Percentiles rank a stretch among this genome's conserved stretches.
phyloP scores from a whole-genome alignment of 192 early-diverging fungal genomes.

The Podila epicladia region DNA sequence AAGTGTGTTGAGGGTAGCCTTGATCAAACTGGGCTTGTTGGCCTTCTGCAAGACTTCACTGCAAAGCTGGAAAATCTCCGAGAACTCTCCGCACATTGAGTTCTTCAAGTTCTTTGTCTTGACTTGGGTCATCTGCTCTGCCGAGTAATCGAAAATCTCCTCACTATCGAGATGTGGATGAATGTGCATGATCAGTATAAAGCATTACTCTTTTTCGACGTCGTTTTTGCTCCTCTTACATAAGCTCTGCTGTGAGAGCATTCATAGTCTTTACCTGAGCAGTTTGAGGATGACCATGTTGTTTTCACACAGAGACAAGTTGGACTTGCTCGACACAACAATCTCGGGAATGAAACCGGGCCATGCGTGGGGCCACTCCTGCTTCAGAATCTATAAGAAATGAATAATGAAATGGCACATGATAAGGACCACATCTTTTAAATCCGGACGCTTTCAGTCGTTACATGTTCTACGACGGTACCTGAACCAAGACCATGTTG shows the following conservation, averaged over 20 bases:
- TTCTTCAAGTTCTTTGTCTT: conserved; percentile 95
- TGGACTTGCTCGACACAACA: conserved; percentile 92
- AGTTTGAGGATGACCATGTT: conserved; percentile 99
- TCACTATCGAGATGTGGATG: conserved; percentile 68
- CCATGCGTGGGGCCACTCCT: conserved; percentile 99
- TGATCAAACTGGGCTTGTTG: conserved; percentile 87
- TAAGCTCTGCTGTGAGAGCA: no score
- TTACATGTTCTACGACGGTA: conserved; percentile 35
- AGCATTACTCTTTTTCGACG: no score
- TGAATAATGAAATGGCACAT: neutral
- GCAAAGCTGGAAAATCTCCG: conserved; percentile 95
- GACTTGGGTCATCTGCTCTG: conserved; percentile 97
- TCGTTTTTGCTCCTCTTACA: no score
- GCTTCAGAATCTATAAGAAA: conserved; percentile 87
- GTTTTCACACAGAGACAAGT: conserved; percentile 96
- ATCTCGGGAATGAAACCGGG: conserved; percentile 98
- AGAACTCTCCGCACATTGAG: conserved; percentile 95
- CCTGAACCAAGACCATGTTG: conserved; percentile 97
- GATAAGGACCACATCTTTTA: neutral
- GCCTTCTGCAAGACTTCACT: conserved; percentile 94
- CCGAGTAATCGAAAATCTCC: conserved; percentile 99
- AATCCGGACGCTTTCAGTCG: neutral
- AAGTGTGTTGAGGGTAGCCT: conserved; percentile 94
- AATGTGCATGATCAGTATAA: no score
- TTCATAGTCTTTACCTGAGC: conserved; percentile 71